A percentile compares a stretch with the other conserved stretches of the same genome.
These are phyloP conservation scores for Hymenochaete sp. DNA, from an alignment of 1,284 basidiomycete species.

Conservation along the genomic window DNA sequence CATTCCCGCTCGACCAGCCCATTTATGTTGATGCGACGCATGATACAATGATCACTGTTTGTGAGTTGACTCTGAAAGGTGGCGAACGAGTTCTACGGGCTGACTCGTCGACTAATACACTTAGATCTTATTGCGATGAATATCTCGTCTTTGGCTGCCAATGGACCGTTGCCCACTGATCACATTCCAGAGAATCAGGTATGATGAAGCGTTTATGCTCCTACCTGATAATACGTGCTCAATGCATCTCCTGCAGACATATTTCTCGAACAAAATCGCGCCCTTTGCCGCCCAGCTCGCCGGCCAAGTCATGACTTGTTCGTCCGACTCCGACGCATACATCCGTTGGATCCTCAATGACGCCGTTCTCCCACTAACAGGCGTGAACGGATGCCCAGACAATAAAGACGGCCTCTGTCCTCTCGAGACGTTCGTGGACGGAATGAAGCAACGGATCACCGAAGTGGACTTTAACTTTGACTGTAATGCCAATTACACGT, in stretches of 20 bases:
- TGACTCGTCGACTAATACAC: neutral
- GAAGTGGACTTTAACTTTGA: slow-evolving; percentile 37
- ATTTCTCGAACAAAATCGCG: slow-evolving; percentile 35
- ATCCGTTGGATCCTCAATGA: slow-evolving; percentile 51
- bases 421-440: slow-evolving; percentile 41
- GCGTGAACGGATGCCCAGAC: slow-evolving; percentile 43
- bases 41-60: slow-evolving; percentile 41
- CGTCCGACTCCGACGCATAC: slow-evolving; percentile 29
- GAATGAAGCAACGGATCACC: slow-evolving; percentile 38
- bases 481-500: slow-evolving; percentile 36
- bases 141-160: slow-evolving; percentile 47
- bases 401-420: slow-evolving; percentile 50
- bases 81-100: neutral
- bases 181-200: slow-evolving; percentile 50
- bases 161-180: slow-evolving; percentile 47
- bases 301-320: slow-evolving; percentile 52
- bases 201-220: slow-evolving; percentile 9
- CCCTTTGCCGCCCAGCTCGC: slow-evolving; percentile 53
- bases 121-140: slow-evolving; percentile 51
- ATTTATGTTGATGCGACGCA: slow-evolving; percentile 81
- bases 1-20: slow-evolving; percentile 64
- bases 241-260: slow-evolving; percentile 29
- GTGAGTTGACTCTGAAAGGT: slow-evolving; percentile 24
- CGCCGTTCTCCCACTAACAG: slow-evolving; percentile 55
- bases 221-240: neutral